A percentile compares a stretch with the other conserved stretches of the same genome.
Evolutionary conservation across 352 stramenopile genomes (phyloP).

Genomic region (Phytophthora aleatoria): DNA sequence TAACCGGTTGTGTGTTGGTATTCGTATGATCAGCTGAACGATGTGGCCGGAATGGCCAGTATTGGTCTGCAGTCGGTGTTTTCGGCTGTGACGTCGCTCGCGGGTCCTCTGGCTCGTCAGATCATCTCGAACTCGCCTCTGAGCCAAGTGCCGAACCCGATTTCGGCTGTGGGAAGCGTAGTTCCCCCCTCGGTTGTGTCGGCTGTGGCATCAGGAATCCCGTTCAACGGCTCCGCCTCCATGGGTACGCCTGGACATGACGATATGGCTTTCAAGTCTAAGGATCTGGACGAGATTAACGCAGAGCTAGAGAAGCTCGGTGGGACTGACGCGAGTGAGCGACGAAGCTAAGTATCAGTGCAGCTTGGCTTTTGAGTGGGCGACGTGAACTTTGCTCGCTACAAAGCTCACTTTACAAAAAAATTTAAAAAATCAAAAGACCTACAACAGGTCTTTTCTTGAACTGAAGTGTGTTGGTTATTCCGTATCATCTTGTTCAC

Average conservation of each 20-base stretch:
- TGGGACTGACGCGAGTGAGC: slow-evolving; percentile 30
- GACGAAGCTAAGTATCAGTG: slow-evolving; percentile 27
- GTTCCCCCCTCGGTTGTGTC: slow-evolving; percentile 55
- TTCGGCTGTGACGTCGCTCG: slow-evolving; percentile 77
- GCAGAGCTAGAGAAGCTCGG: slow-evolving; percentile 74
- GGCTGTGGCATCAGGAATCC: slow-evolving; percentile 48
- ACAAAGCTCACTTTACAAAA: neutral
- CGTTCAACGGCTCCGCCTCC: slow-evolving; percentile 25
- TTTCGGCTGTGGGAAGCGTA: slow-evolving; percentile 60
- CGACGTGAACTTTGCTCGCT: slow-evolving; percentile 2
- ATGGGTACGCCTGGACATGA: slow-evolving; percentile 22
- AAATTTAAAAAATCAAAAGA: slow-evolving; percentile 23
- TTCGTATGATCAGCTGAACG: slow-evolving; percentile 47
- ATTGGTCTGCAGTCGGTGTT: slow-evolving; percentile 82
- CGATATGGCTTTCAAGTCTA: slow-evolving; percentile 50
- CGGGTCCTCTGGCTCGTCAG: slow-evolving; percentile 68
- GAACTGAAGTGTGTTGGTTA: slow-evolving; percentile 5
- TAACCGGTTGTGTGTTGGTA: slow-evolving; percentile 2
- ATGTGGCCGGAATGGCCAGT: slow-evolving; percentile 78
- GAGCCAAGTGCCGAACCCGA: slow-evolving; percentile 74
- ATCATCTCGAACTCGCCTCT: slow-evolving; percentile 75
- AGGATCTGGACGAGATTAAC: slow-evolving; percentile 72
- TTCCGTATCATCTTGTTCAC: slow-evolving; percentile 14
- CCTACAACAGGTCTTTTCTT: slow-evolving; percentile 14
- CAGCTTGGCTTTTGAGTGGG: neutral